Conservation (phyloP, 2,329 filamentous ascomycete genomes). For the Aureobasidium sp. region DNA sequence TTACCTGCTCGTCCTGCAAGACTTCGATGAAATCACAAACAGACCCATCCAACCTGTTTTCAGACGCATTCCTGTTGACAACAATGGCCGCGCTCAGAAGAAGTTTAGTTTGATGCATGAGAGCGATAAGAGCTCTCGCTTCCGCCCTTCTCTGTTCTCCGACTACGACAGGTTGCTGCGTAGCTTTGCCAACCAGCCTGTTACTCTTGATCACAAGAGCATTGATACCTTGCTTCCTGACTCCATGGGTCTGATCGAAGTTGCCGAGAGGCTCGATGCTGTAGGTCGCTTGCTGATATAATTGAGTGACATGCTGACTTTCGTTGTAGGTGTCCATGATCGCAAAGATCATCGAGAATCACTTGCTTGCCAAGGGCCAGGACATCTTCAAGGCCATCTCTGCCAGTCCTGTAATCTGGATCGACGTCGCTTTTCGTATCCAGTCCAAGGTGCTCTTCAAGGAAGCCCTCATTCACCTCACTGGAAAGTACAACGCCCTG, state of each 20-base stretch:
- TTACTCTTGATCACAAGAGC: slow-evolving; percentile 34
- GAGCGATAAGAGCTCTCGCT: not conserved
- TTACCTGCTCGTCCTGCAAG: slow-evolving; percentile 22
- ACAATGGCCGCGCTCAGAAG: slow-evolving; percentile 17
- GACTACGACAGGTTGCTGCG: slow-evolving; percentile 41
- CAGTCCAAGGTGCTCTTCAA: slow-evolving; percentile 40
- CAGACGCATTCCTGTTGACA: slow-evolving; percentile 19
- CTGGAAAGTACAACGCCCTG: slow-evolving; percentile 36
- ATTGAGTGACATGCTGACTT: not conserved
- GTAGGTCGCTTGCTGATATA: slow-evolving; percentile 20
- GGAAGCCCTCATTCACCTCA: slow-evolving; percentile 40
- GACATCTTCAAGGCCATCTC: slow-evolving; percentile 40
- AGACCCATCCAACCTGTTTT: slow-evolving; percentile 12
- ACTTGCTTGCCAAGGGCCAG: slow-evolving; percentile 42
- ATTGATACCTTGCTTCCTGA: slow-evolving; percentile 36
- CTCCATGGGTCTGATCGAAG: slow-evolving; percentile 36
- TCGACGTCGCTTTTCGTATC: slow-evolving; percentile 40
- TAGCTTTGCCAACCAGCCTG: slow-evolving; percentile 39
- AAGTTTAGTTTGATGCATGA: not conserved
- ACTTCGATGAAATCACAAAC: slow-evolving; percentile 15
- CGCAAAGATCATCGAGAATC: slow-evolving; percentile 40
- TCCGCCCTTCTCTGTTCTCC: slow-evolving; percentile 19
- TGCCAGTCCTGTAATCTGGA: slow-evolving; percentile 39
- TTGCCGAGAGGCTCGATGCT: slow-evolving; percentile 42
- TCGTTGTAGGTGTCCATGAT: slow-evolving; percentile 29